A percentile compares a stretch with the other conserved stretches of the same genome.
phyloP scores from a whole-genome alignment of 1,139 yeast genomes.

The Waltiozyma sp. region DNA sequence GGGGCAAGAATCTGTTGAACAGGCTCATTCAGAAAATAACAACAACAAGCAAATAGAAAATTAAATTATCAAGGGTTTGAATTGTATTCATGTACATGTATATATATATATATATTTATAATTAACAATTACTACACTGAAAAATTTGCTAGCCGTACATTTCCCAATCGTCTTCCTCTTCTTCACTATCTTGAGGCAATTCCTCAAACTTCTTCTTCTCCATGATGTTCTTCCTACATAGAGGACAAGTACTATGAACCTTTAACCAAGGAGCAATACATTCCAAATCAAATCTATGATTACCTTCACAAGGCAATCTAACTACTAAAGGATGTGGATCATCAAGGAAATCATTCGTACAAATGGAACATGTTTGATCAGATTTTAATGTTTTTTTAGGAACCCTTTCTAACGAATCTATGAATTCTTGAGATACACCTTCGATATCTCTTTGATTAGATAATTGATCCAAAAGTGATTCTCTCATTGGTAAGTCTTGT shows the following conservation, averaged over 20 bases:
- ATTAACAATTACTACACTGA: neutral
- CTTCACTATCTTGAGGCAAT: slow-evolving; percentile 41
- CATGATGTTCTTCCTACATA: slow-evolving; percentile 68
- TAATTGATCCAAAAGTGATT: slow-evolving; percentile 16
- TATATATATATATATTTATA: slow-evolving; percentile 3
- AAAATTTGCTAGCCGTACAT: slow-evolving; percentile 43
- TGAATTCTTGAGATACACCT: slow-evolving; percentile 60
- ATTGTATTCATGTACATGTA: slow-evolving; percentile 4
- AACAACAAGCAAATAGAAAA: slow-evolving; percentile 5
- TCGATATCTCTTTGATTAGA: slow-evolving; percentile 20
- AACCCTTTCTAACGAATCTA: slow-evolving; percentile 71
- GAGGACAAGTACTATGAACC: slow-evolving; percentile 73
- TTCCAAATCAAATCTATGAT: slow-evolving; percentile 77
- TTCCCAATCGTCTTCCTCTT: slow-evolving; percentile 69
- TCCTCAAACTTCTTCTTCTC: slow-evolving; percentile 32
- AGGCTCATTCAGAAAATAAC: neutral
- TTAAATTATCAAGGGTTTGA: slow-evolving; percentile 1
- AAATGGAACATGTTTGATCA: slow-evolving; percentile 72
- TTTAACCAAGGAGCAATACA: slow-evolving; percentile 88
- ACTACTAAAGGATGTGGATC: slow-evolving; percentile 78
- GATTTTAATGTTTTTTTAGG: slow-evolving; percentile 35
- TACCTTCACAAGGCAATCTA: slow-evolving; percentile 54
- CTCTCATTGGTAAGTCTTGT: slow-evolving; percentile 10
- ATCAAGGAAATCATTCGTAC: slow-evolving; percentile 60
- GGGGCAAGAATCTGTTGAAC: neutral